Evolutionary conservation across 2,329 filamentous ascomycete species (phyloP).

Genomic region (Coniosporium tulheliwenetii): DNA sequence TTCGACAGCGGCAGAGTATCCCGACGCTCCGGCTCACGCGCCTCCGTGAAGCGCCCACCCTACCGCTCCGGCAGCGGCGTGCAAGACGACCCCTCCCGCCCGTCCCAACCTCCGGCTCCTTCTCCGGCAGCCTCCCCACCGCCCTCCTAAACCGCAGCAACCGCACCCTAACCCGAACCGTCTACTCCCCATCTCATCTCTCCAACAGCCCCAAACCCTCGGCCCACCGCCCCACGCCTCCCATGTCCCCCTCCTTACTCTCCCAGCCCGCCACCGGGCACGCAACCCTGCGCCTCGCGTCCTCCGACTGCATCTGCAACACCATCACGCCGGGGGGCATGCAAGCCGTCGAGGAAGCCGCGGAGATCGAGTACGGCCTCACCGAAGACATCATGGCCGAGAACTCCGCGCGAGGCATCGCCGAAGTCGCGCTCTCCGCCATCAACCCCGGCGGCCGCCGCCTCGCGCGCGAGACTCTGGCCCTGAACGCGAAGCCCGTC

Average conservation of each 20-base stretch:
- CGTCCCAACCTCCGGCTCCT: constrained; percentile 11
- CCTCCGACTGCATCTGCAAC: constrained; percentile 38
- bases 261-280: constrained; percentile 2
- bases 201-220: constrained; percentile 18
- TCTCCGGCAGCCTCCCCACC: constrained; percentile 5
- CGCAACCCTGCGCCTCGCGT: constrained; percentile 32
- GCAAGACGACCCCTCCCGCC: constrained; percentile 16
- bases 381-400: constrained; percentile 85
- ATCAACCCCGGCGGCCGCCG: constrained; percentile 43
- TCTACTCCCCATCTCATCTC: constrained; percentile 17
- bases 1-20: constrained; percentile 18
- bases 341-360: constrained; percentile 83
- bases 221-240: constrained; percentile 4
- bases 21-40: constrained; percentile 19
- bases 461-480: constrained; percentile 29
- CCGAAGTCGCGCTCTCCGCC: constrained; percentile 61
- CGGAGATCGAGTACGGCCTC: constrained; percentile 71
- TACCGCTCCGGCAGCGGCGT: constrained; percentile 23
- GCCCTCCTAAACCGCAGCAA: constrained; percentile 15
- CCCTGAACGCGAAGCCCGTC: constrained; percentile 31
- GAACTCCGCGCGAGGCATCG: constrained; percentile 77
- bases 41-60: constrained; percentile 20
- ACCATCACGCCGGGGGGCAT: constrained; percentile 61
- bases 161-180: constrained; percentile 9
- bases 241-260: constrained; percentile 9